Evolutionary conservation across 371 early-diverging fungal species (phyloP).

Genomic region (Apophysomyces variabilis): DNA sequence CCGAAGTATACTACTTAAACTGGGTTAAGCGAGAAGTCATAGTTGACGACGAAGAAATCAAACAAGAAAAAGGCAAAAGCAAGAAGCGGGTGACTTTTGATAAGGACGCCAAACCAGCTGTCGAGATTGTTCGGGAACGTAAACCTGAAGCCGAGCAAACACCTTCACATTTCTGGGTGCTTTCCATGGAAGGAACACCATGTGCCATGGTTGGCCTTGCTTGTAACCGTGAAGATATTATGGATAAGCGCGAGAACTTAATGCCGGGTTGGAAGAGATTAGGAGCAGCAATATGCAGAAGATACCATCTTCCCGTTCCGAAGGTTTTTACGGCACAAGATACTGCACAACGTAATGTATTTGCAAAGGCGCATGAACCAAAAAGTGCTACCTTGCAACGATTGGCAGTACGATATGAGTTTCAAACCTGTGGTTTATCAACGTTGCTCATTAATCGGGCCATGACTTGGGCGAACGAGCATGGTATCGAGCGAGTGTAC

Average conservation of each 20-base stretch:
- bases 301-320: constrained; percentile 19
- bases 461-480: constrained; percentile 42
- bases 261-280: constrained; percentile 34
- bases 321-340: constrained; percentile 17
- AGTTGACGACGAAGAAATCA: constrained; percentile 20
- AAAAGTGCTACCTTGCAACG: constrained; percentile 46
- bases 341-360: constrained; percentile 6
- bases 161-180: constrained; percentile 56
- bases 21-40: constrained; percentile 19
- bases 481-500: constrained; percentile 40
- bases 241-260: constrained; percentile 24
- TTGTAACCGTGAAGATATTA: constrained; percentile 22
- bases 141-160: constrained; percentile 32
- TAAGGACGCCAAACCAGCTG: constrained; percentile 29
- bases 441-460: constrained; percentile 45
- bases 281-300: constrained; percentile 11
- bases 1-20: constrained; percentile 45
- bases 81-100: constrained; percentile 37
- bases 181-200: constrained; percentile 35
- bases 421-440: constrained; percentile 47
- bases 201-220: constrained; percentile 49
- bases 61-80: constrained; percentile 23
- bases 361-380: constrained; percentile 33
- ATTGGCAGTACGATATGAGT: constrained; percentile 34
- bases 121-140: constrained; percentile 33